phyloP scores from a whole-genome alignment of 1,284 basidiomycete species.

The Moesziomyces sp. region DNA sequence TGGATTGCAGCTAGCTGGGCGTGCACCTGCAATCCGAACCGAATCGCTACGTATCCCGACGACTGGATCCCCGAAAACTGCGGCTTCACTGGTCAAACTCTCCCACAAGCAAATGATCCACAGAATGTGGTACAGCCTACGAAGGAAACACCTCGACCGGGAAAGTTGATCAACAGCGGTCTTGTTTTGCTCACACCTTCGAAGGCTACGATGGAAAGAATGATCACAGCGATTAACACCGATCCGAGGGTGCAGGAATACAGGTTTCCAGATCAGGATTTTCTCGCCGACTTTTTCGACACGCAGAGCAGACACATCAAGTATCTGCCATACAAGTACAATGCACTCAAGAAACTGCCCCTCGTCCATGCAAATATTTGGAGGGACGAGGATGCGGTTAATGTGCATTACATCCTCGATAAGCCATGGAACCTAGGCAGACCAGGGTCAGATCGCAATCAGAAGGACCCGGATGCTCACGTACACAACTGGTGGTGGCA shows the following conservation, averaged over 20 bases:
- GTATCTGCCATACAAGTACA: slow-evolving; percentile 83
- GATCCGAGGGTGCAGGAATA: slow-evolving; percentile 78
- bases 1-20: slow-evolving; percentile 84
- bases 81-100: slow-evolving; percentile 75
- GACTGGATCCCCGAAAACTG: slow-evolving; percentile 94
- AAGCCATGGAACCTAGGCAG: slow-evolving; percentile 58
- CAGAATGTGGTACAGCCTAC: slow-evolving; percentile 67
- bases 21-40: slow-evolving; percentile 92
- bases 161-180: slow-evolving; percentile 86
- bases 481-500: slow-evolving; percentile 62
- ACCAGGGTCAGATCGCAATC: slow-evolving; percentile 11
- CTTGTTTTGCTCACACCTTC: slow-evolving; percentile 84
- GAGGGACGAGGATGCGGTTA: slow-evolving; percentile 78
- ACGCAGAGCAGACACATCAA: slow-evolving; percentile 69
- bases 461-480: slow-evolving; percentile 29
- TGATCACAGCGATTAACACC: slow-evolving; percentile 76
- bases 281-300: slow-evolving; percentile 82
- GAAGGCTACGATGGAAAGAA: slow-evolving; percentile 71
- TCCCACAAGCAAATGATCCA: slow-evolving; percentile 69
- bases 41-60: slow-evolving; percentile 81
- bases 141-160: slow-evolving; percentile 75
- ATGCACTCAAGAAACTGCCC: slow-evolving; percentile 83
- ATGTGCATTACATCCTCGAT: slow-evolving; percentile 63
- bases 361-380: slow-evolving; percentile 78
- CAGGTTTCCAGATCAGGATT: slow-evolving; percentile 91